phyloP scores from a whole-genome alignment of 2,329 filamentous ascomycete genomes.

The Paecilomyces sp. region DNA sequence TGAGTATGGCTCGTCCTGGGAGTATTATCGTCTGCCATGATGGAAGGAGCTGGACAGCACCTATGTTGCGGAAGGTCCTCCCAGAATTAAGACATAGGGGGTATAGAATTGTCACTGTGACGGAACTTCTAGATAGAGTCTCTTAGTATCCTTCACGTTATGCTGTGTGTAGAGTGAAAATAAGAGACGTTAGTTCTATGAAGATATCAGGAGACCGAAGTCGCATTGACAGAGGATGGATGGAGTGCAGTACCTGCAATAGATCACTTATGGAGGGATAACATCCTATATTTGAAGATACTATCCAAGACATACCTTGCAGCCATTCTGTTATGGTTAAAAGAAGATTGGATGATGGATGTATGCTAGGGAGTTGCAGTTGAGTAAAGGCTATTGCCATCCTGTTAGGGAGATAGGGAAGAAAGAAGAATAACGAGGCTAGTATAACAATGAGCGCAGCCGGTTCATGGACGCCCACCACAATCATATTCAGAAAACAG shows the following conservation, averaged over 20 bases:
- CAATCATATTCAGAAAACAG: background rate
- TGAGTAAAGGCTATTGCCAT: background rate
- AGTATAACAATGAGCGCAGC: background rate
- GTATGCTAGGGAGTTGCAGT: background rate
- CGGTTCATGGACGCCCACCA: background rate
- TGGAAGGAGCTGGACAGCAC: constrained; percentile 70
- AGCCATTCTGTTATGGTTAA: no score
- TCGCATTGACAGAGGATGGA: background rate
- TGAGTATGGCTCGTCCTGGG: constrained; percentile 71
- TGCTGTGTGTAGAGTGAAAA: background rate
- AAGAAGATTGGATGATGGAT: background rate
- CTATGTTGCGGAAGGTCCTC: constrained; percentile 68
- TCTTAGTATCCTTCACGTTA: background rate
- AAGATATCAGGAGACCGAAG: background rate
- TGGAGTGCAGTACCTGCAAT: background rate
- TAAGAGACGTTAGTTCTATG: background rate
- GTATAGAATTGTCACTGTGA: constrained; percentile 65
- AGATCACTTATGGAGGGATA: background rate
- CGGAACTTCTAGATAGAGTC: constrained; percentile 49
- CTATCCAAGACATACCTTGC: no score
- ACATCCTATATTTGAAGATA: background rate
- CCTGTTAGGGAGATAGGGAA: background rate
- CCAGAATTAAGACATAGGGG: constrained; percentile 63
- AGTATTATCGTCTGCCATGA: constrained; percentile 84
- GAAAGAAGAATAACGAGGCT: background rate